A percentile compares a stretch with the other conserved stretches of the same genome.
phyloP scores from a whole-genome alignment of 306 rosid genomes.

The Purshia tridentata region DNA sequence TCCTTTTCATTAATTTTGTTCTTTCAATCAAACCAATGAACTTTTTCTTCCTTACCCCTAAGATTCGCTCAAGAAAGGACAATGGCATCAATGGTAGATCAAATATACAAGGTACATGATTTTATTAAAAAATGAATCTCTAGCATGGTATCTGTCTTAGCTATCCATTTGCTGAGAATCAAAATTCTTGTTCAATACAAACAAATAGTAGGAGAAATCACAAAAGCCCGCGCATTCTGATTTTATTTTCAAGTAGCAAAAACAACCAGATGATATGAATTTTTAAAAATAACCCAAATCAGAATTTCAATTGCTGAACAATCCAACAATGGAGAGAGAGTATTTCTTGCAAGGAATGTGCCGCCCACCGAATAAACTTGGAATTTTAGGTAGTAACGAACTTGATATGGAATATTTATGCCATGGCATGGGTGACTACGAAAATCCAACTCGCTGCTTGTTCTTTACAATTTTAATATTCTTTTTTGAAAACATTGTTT shows the following conservation, averaged over 20 bases:
- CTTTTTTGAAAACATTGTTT: background rate
- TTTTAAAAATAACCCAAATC: no score
- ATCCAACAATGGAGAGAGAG: no score
- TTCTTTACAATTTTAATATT: background rate
- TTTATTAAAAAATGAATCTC: background rate
- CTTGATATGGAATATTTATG: background rate
- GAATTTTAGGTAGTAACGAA: background rate
- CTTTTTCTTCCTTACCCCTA: background rate
- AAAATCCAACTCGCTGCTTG: background rate
- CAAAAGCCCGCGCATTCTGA: no score
- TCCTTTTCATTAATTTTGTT: no score
- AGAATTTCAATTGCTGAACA: no score
- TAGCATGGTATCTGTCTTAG: background rate
- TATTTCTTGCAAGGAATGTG: background rate
- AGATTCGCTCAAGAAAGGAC: background rate
- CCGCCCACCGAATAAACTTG: background rate
- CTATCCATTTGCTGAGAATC: no score
- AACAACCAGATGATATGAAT: no score
- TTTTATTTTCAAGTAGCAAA: no score
- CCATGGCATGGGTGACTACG: background rate
- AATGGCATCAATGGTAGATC: background rate
- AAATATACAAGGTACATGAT: background rate
- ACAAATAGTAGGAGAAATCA: no score
- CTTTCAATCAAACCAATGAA: background rate
- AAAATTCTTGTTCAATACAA: no score